A percentile compares a stretch with the other conserved stretches of the same genome.
These are phyloP conservation scores for Triangularia verruculosa DNA, from an alignment of 2,329 filamentous ascomycete genomes.

Conservation along the genomic window DNA sequence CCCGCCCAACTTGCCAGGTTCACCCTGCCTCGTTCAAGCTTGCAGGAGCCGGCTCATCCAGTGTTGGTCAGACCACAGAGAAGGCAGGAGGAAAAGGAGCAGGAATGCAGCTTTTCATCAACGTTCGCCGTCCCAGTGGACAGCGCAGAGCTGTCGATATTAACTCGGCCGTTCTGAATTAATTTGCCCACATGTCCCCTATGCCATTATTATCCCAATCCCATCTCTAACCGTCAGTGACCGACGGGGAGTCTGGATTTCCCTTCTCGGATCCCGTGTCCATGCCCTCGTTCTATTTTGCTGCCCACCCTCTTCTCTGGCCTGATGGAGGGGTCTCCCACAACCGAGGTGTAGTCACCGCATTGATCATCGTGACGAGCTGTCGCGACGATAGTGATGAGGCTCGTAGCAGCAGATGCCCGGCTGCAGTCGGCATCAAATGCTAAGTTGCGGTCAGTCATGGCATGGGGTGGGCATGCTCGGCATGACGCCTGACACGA, in stretches of 20 bases:
- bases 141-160: conserved; percentile 26
- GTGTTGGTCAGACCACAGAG: conserved; percentile 1
- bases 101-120: neutral
- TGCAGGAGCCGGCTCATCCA: neutral
- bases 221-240: conserved; percentile 27
- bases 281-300: conserved; percentile 8
- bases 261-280: conserved; percentile 13
- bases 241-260: conserved; percentile 16
- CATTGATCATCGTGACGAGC: conserved; percentile 22
- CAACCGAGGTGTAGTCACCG: conserved; percentile 9
- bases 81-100: neutral
- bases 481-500: conserved; percentile 10
- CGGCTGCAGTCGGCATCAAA: conserved; percentile 22
- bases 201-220: conserved; percentile 24
- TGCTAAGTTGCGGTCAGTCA: conserved; percentile 5
- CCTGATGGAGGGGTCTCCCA: neutral
- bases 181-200: conserved; percentile 22
- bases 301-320: conserved; percentile 6
- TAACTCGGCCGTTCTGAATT: conserved; percentile 26
- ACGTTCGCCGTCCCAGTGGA: neutral
- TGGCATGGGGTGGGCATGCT: neutral
- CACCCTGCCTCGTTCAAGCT: neutral
- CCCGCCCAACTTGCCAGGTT: neutral
- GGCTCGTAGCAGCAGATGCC: conserved; percentile 8
- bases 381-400: conserved; percentile 19